Percentiles rank a stretch among this genome's conserved stretches.
Evolutionary conservation across 1,139 yeast genomes (phyloP).

Genomic region (Pichia sp.): DNA sequence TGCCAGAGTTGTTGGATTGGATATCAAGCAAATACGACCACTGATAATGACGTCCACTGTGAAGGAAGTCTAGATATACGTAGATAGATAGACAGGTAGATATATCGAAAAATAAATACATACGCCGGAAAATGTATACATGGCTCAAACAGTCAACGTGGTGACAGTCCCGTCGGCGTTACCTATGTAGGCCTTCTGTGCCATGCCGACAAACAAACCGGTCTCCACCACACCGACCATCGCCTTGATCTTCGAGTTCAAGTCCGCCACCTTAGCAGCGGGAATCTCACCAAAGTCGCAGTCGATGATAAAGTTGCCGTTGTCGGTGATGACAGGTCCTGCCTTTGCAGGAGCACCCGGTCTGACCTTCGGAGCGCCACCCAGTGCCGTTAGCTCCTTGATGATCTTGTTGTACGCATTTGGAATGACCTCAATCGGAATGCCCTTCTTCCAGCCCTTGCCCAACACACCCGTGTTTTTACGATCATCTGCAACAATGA

Average conservation of each 20-base stretch:
- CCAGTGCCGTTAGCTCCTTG: slow-evolving; percentile 56
- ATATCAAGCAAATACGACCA: slow-evolving; percentile 36
- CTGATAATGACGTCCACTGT: not conserved
- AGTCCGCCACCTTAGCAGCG: slow-evolving; percentile 48
- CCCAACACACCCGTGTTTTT: slow-evolving; percentile 75
- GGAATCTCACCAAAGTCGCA: slow-evolving; percentile 83
- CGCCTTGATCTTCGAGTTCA: slow-evolving; percentile 64
- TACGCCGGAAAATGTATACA: too few species aligned
- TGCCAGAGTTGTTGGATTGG: slow-evolving; percentile 73
- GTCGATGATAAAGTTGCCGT: slow-evolving; percentile 88
- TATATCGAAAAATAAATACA: too few species aligned
- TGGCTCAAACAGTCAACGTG: slow-evolving; percentile 19
- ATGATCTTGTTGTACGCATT: slow-evolving; percentile 76
- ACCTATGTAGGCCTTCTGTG: slow-evolving; percentile 83
- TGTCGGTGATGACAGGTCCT: slow-evolving; percentile 97
- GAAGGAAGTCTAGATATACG: slow-evolving; percentile 22
- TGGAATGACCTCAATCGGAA: slow-evolving; percentile 95
- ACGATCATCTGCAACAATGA: slow-evolving; percentile 90
- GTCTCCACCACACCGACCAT: slow-evolving; percentile 96
- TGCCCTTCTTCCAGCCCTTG: slow-evolving; percentile 79
- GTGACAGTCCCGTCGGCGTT: slow-evolving; percentile 36
- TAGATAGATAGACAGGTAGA: too few species aligned
- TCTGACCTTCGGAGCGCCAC: slow-evolving; percentile 70
- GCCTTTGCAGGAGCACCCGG: slow-evolving; percentile 92
- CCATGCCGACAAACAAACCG: slow-evolving; percentile 77